Percentiles rank a stretch among this genome's conserved stretches.
Evolutionary conservation across 2,329 filamentous ascomycete genomes (phyloP).

Genomic region (Aspergillus glaucus): DNA sequence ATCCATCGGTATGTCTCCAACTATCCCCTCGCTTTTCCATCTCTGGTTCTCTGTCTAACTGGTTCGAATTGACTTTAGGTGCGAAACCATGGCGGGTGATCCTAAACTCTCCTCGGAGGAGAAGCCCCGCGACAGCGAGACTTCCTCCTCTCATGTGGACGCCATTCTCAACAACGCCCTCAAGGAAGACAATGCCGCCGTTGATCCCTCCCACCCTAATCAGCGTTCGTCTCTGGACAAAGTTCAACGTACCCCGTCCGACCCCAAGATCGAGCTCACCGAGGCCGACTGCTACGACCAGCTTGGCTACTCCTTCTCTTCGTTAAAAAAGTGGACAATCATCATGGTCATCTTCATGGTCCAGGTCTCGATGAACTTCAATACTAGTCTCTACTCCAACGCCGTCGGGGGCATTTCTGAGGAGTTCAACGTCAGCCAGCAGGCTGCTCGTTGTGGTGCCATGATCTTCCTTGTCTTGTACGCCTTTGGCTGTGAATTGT

Average conservation of each 20-base stretch:
- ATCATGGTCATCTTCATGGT: slow-evolving; percentile 67
- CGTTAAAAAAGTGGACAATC: slow-evolving; percentile 65
- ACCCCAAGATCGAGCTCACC: slow-evolving; percentile 33
- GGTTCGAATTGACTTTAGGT: too few relatives aligned
- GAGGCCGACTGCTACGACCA: slow-evolving; percentile 60
- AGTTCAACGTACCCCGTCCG: slow-evolving; percentile 18
- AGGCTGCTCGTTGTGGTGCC: slow-evolving; percentile 65
- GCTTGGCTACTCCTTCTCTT: slow-evolving; percentile 57
- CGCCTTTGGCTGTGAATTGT: slow-evolving; percentile 79
- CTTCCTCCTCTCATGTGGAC: slow-evolving; percentile 29
- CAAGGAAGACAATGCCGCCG: background rate
- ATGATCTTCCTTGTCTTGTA: slow-evolving; percentile 74
- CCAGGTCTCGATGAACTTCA: slow-evolving; percentile 73
- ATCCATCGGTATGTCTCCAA: too few relatives aligned
- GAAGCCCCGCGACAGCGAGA: slow-evolving; percentile 24
- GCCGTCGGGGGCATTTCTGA: slow-evolving; percentile 58
- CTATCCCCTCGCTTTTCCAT: too few relatives aligned
- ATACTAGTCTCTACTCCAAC: slow-evolving; percentile 68
- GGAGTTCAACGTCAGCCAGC: slow-evolving; percentile 61
- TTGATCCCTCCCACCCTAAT: background rate
- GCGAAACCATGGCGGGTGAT: background rate
- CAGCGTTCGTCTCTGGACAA: slow-evolving; percentile 14
- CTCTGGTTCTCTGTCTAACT: too few relatives aligned
- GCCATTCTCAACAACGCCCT: slow-evolving; percentile 11
- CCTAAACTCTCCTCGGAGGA: slow-evolving; percentile 13